Base-by-base conservation (phyloP, 1,284 basidiomycete species). In the Puccinia novopanici region DNA sequence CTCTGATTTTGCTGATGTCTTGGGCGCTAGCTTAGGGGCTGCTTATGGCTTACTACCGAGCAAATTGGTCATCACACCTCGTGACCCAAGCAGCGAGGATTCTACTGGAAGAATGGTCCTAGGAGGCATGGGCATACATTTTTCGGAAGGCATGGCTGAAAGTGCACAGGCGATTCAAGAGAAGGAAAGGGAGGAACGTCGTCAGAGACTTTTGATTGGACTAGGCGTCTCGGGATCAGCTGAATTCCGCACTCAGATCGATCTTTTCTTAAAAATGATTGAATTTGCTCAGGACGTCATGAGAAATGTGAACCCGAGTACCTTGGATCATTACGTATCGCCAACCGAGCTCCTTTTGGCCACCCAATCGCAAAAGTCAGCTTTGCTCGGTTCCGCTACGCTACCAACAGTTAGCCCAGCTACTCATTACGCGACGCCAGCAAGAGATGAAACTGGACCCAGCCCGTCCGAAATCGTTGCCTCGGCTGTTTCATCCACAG, bases 1-100 rank as follows among this genome's bases (percentile, higher is more conserved):
- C 84, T 94, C 95, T 9, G 95, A 98, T 87, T 97, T 98, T 86
- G 93, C 94, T 22, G 95, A 98, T 82, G 95, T 99, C 1, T 89
- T 99, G 68, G 94, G 92, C 5, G 97, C 96, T 6, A 94, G 95
- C 19, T 86, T 99, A 13, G 93, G 94, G 0, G 96, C 96, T 0
- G 92, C 96, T 0, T 98, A 96, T 85, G 97, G 95, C 0, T 86
- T 95, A 0, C 87, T 98, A 22, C 95, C 97, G 0, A 91, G 91
- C 22, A 98, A 96, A 86, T 88, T 98, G 54, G 90, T 83, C 68
- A 80, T 85, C 9, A 81, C 83, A 4, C 74, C 82, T 74, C 45
- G 79, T 0, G 76, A 67, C 3, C 45, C 68, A 17, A 34, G 71
- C 1, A 61, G 65, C 15, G 59, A 63, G 13, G 81, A 70, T 37